These are phyloP conservation scores for Dendrothele bispora DNA, from an alignment of 768 basidiomycete species.

Conservation along the genomic window DNA sequence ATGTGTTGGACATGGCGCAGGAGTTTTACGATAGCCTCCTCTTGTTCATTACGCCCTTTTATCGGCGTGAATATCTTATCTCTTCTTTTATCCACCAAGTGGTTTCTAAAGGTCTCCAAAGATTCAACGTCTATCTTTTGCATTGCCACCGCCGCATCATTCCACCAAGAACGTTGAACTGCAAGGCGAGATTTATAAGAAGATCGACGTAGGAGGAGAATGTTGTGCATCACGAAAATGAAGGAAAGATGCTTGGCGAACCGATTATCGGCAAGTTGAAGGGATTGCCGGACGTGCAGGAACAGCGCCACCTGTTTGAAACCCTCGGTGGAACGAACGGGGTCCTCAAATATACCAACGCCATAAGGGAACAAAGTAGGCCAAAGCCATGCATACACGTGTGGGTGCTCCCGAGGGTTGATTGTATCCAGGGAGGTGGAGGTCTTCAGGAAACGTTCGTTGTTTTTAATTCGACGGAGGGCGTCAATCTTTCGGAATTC, in stretches of 20 bases:
- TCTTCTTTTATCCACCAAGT: not conserved
- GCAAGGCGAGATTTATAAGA: constrained; percentile 9
- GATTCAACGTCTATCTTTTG: not conserved
- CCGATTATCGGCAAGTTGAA: constrained; percentile 9
- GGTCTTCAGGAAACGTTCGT: constrained; percentile 7
- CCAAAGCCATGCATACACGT: constrained; percentile 12
- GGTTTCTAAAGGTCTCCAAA: not conserved
- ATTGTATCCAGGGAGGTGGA: not conserved
- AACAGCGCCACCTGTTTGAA: not conserved
- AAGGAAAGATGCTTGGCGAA: constrained; percentile 12
- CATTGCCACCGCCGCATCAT: not conserved
- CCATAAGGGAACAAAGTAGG: constrained; percentile 14
- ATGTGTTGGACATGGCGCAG: constrained; percentile 17
- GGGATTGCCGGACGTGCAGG: not conserved
- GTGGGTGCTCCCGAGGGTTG: constrained; percentile 9
- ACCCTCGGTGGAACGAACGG: not conserved
- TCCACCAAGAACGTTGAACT: too few relatives aligned
- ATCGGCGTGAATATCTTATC: not conserved
- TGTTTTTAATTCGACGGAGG: not conserved
- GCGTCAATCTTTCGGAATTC: constrained; percentile 6
- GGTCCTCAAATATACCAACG: constrained; percentile 12
- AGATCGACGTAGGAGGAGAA: constrained; percentile 8
- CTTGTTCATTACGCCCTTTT: constrained; percentile 1
- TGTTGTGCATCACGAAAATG: constrained; percentile 13
- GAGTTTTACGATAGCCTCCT: constrained; percentile 9